Percentiles rank a stretch among this genome's conserved stretches.
phyloP scores from a whole-genome alignment of 2,329 filamentous ascomycete species.

The Fusarium drepaniforme region DNA sequence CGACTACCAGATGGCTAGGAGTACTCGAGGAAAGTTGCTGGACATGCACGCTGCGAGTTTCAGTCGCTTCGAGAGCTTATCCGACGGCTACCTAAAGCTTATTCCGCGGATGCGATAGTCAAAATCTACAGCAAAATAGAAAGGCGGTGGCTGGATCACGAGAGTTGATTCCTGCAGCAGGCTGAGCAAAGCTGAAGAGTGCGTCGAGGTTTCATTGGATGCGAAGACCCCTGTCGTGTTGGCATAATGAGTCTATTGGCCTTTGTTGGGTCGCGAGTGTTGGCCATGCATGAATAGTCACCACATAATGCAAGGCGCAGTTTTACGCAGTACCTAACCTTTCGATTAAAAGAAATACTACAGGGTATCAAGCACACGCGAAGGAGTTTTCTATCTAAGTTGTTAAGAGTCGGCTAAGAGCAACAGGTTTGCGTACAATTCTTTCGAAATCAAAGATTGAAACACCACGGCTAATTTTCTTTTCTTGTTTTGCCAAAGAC shows the following conservation, averaged over 20 bases:
- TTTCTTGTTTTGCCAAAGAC: too few species aligned
- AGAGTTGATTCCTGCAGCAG: not conserved
- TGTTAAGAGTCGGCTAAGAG: too few species aligned
- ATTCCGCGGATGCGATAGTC: not conserved
- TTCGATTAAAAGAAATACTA: not conserved
- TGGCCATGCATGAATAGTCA: not conserved
- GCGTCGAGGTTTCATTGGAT: not conserved
- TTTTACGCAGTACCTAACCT: not conserved
- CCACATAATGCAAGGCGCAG: not conserved
- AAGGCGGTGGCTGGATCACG: not conserved
- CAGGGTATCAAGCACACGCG: not conserved
- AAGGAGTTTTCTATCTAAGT: too few species aligned
- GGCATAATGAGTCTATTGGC: not conserved
- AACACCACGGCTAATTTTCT: not conserved
- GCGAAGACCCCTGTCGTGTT: not conserved
- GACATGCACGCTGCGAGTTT: not conserved
- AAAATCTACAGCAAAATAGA: not conserved
- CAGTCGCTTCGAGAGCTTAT: not conserved
- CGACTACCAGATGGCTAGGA: not conserved
- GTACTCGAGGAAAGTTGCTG: not conserved
- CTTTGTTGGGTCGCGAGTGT: not conserved
- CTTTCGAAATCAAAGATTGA: not conserved
- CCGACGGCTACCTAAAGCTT: fast-evolving
- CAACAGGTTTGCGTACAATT: not conserved
- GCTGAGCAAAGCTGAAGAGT: not conserved